phyloP scores from a whole-genome alignment of 176 grass and related monocot species.

The Musa schizocarpa region DNA sequence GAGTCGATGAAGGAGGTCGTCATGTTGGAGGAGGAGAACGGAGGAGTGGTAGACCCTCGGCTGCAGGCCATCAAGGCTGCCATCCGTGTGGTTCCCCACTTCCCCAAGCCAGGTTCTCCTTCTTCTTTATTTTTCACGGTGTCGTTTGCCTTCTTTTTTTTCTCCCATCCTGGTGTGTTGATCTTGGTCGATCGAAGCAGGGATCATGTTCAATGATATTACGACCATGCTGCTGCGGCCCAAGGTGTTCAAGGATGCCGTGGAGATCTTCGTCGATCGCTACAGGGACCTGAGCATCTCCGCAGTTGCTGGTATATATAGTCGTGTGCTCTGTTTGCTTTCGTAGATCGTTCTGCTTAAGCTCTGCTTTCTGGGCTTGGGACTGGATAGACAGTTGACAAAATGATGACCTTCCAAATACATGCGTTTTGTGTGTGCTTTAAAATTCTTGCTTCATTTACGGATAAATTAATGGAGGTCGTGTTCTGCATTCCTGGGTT shows the following conservation, averaged over 20 bases:
- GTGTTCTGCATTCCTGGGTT: too few species aligned
- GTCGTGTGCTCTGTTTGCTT: neutral
- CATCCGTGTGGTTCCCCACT: conserved; percentile 26
- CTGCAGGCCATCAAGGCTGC: conserved; percentile 18
- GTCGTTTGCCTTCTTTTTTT: neutral
- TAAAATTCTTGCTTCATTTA: too few species aligned
- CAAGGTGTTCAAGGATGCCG: conserved; percentile 61
- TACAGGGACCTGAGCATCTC: conserved; percentile 67
- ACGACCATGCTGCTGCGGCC: conserved; percentile 72
- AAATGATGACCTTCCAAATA: too few species aligned
- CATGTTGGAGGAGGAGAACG: conserved; percentile 2
- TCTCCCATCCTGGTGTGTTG: neutral
- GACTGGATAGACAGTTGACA: neutral
- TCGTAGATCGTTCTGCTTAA: neutral
- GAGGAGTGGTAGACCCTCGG: conserved; percentile 6
- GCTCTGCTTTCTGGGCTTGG: neutral
- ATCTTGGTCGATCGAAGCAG: conserved; percentile 20
- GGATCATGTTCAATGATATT: conserved; percentile 99
- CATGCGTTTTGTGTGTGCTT: too few species aligned
- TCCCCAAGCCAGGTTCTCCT: conserved; percentile 73
- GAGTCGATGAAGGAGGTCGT: neutral
- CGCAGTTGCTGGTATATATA: conserved; percentile 62
- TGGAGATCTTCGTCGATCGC: conserved; percentile 90
- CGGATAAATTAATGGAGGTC: too few species aligned
- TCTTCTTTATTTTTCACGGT: neutral